Evolutionary conservation across 148 eudicot species (phyloP), one percentile per base, ranked within the genome.

Genomic region (Fagopyrum esculentum): DNA sequence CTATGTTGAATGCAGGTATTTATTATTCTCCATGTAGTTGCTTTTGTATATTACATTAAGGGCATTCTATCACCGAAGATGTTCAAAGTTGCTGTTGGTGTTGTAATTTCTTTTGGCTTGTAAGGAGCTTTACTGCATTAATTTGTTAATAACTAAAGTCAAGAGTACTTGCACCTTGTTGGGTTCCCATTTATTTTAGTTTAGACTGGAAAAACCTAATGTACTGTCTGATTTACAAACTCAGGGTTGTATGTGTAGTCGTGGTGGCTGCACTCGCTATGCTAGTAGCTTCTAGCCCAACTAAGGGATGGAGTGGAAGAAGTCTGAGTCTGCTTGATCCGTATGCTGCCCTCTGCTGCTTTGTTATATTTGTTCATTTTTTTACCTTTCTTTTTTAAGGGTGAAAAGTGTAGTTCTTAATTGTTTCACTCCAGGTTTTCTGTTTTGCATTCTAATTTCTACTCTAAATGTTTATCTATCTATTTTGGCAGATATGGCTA

Each of bases 271-370:
- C 92, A 78, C 88, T 94, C 26, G 77, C 90, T 57, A 93, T 95
- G 35, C 71, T 94, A 81, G 96, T 94, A 73, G 98, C 98, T 82
- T 90, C 98, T 72, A 94, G 98, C 81, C 98, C 98, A 75, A 94
- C 98, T 52, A 85, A 81, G 83, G 98, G 98, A 81, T 94, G 97
- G 98, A 94, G 98, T 80, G 98, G 98, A 77, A 84, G 98, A 77
- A 94, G 98, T 83, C 84, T 94, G 74, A 94, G 98, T 80, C 85
- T 94, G 70, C 96, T 94, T 79, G 98, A 94, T 86, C 98, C 98
- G 98, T 94, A 81, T 82, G 97, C 80, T 77, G 56, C 22, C 68
- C 68, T 61, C 13, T 81, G 76, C 76, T 35, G 47, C 16, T 15
- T 29, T 43, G 4, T 59, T 16, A 35, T 15, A 17, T 51, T 29